Conservation (phyloP, 345 rosid species). For the Aegle marmelos region DNA sequence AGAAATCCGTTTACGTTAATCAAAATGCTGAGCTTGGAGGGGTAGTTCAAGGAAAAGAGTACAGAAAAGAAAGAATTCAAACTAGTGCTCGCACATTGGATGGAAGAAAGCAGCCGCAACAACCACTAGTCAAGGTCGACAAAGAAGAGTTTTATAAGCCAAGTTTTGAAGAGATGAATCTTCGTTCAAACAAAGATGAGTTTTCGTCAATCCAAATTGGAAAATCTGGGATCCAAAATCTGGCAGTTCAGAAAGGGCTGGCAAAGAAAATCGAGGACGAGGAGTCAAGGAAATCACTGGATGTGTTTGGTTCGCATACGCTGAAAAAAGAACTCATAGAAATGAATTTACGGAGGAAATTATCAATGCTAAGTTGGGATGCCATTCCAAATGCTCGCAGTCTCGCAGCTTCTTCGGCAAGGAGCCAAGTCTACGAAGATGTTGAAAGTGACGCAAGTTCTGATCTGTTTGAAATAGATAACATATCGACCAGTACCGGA, state of each 20-base stretch:
- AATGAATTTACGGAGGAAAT: conserved; percentile 50
- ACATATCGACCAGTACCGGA: conserved; percentile 32
- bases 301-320: conserved; percentile 36
- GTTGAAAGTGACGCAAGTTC: conserved; percentile 59
- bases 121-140: conserved; percentile 11
- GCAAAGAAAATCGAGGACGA: conserved; percentile 22
- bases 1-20: conserved; percentile 37
- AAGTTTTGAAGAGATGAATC: conserved; percentile 20
- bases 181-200: conserved; percentile 31
- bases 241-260: background rate
- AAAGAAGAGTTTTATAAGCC: conserved; percentile 25
- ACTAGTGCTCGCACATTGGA: conserved; percentile 12
- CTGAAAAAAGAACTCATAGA: conserved; percentile 35
- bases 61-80: conserved; percentile 17
- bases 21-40: conserved; percentile 12
- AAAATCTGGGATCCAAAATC: conserved; percentile 21
- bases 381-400: conserved; percentile 52
- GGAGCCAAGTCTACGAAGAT: conserved; percentile 37
- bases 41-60: conserved; percentile 13
- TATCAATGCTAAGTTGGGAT: conserved; percentile 70
- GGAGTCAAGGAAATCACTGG: conserved; percentile 39
- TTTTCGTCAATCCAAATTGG: conserved; percentile 27
- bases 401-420: conserved; percentile 13
- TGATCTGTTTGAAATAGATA: conserved; percentile 69
- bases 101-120: conserved; percentile 20